Evolutionary conservation across 2,329 filamentous ascomycete genomes (phyloP).

Genomic region (Arthrobotrys pseudoclavata): DNA sequence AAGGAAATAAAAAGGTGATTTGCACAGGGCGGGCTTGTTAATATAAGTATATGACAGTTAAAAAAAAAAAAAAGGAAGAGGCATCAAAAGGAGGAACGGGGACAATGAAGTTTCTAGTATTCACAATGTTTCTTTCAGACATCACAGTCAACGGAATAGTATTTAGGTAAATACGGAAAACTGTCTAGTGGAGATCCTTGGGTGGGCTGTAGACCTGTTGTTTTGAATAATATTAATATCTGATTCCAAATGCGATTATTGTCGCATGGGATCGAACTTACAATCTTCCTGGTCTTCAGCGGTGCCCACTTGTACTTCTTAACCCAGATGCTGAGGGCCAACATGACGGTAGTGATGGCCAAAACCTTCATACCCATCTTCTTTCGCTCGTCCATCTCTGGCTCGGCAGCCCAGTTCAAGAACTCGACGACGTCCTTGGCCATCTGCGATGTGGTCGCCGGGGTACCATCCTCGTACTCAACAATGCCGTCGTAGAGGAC

Average conservation of each 20-base stretch:
- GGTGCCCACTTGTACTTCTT: slow-evolving; percentile 99
- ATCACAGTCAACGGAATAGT: not conserved
- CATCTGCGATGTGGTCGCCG: slow-evolving; percentile 97
- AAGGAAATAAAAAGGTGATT: slow-evolving; percentile 11
- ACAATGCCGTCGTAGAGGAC: slow-evolving; percentile 97
- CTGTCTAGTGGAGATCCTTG: slow-evolving; percentile 52
- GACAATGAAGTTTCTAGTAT: slow-evolving; percentile 45
- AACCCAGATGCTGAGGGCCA: slow-evolving; percentile 92
- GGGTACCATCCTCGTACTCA: slow-evolving; percentile 97
- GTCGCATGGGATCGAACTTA: slow-evolving; percentile 43
- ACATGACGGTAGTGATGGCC: slow-evolving; percentile 81
- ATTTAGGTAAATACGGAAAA: not conserved
- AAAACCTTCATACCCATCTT: slow-evolving; percentile 99
- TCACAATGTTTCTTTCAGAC: slow-evolving; percentile 47
- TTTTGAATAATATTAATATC: slow-evolving; percentile 21
- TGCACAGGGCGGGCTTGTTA: slow-evolving; percentile 47
- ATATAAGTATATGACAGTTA: slow-evolving; percentile 59
- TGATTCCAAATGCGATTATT: slow-evolving; percentile 5
- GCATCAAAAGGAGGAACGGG: slow-evolving; percentile 17
- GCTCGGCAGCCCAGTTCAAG: slow-evolving; percentile 98
- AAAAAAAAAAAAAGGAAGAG: slow-evolving; percentile 45
- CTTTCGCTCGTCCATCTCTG: slow-evolving; percentile 99
- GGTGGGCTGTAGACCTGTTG: slow-evolving; percentile 63
- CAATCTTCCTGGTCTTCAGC: slow-evolving; percentile 94
- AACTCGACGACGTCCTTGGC: slow-evolving; percentile 99